Conservation (phyloP, 371 early-diverging fungal species). For the Apophysomyces ossiformis region DNA sequence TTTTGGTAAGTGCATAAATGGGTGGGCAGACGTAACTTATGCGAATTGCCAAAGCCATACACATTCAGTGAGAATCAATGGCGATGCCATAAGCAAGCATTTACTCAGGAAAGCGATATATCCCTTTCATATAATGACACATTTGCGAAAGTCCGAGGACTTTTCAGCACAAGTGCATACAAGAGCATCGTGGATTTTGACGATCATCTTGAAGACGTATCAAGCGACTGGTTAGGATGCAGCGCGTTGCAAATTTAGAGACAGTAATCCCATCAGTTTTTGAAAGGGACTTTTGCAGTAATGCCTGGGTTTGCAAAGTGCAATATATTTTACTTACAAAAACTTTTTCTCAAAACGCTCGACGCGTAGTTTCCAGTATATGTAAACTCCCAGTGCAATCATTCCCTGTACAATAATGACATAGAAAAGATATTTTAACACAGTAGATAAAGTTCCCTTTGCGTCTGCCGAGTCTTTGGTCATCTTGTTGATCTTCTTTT, state of each 20-base stretch:
- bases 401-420: constrained; percentile 42
- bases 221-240: constrained; percentile 66
- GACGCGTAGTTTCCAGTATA: constrained; percentile 51
- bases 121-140: constrained; percentile 42
- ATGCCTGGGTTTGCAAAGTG: background rate
- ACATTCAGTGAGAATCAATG: constrained; percentile 52
- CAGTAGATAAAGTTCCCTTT: constrained; percentile 42
- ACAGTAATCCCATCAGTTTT: background rate
- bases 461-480: constrained; percentile 44
- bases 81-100: constrained; percentile 48
- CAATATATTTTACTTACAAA: constrained; percentile 21
- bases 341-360: constrained; percentile 53
- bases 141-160: constrained; percentile 35
- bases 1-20: constrained; percentile 30
- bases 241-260: background rate
- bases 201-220: constrained; percentile 73
- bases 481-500: constrained; percentile 37
- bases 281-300: background rate
- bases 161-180: constrained; percentile 44
- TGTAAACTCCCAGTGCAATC: constrained; percentile 39
- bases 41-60: constrained; percentile 40
- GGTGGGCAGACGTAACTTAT: background rate
- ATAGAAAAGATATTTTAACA: constrained; percentile 46
- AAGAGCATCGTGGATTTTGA: constrained; percentile 71
- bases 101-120: constrained; percentile 31